These are phyloP conservation scores for Paxillus involutus DNA, from an alignment of 768 basidiomycete genomes.

Conservation along the genomic window DNA sequence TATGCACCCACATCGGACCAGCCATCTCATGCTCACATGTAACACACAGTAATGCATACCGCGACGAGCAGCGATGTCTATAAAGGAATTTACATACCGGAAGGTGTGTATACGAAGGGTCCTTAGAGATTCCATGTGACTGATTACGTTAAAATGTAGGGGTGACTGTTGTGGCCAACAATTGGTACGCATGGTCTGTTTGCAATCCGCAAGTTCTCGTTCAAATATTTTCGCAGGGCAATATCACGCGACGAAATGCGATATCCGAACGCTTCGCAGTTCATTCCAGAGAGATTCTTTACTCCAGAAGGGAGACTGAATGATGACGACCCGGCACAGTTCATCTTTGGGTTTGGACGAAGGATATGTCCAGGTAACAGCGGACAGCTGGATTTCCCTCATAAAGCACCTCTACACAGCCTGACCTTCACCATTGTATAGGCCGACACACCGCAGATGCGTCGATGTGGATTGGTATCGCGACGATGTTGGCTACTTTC, in stretches of 20 bases:
- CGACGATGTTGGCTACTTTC: slow-evolving; percentile 22
- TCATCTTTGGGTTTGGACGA: slow-evolving; percentile 1
- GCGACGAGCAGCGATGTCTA: slow-evolving; percentile 30
- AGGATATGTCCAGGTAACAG: not conserved
- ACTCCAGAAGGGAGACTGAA: not conserved
- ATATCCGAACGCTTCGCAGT: not conserved
- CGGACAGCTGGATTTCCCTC: too few relatives aligned
- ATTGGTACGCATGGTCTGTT: not conserved
- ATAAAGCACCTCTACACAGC: too few relatives aligned
- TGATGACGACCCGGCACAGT: not conserved
- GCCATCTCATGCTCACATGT: not conserved
- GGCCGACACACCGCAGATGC: slow-evolving; percentile 23
- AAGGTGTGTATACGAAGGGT: slow-evolving; percentile 9
- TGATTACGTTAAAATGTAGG: not conserved
- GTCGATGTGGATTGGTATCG: slow-evolving; percentile 24
- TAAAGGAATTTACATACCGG: slow-evolving; percentile 31
- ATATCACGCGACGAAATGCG: not conserved
- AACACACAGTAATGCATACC: not conserved
- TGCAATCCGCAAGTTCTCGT: not conserved
- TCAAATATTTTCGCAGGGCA: not conserved
- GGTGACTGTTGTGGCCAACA: not conserved
- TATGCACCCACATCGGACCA: not conserved
- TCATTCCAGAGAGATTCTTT: not conserved
- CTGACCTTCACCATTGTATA: not conserved
- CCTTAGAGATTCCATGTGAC: too few relatives aligned